A percentile compares a stretch with the other conserved stretches of the same genome.
Conservation (phyloP, 1,139 yeast genomes). For the Geotrichum carabidarum region DNA sequence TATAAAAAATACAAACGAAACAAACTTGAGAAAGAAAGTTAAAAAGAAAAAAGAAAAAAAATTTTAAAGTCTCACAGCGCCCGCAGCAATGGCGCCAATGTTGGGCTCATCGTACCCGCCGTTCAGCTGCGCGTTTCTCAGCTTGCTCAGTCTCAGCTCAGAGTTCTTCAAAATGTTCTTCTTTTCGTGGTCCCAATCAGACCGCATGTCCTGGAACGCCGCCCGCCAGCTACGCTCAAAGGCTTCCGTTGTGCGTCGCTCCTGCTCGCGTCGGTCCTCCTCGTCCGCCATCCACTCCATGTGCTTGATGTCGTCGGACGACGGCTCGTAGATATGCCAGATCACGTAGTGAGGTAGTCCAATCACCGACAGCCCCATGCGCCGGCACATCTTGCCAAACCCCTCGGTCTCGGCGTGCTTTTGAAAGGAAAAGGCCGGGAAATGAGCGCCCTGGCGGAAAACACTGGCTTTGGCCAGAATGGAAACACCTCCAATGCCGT, state of each 20-base stretch:
- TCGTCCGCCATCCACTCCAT: slow-evolving; percentile 98
- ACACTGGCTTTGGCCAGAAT: slow-evolving; percentile 75
- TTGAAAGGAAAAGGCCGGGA: slow-evolving; percentile 86
- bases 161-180: slow-evolving; percentile 66
- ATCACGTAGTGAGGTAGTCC: slow-evolving; percentile 87
- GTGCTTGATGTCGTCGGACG: slow-evolving; percentile 78
- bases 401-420: slow-evolving; percentile 94
- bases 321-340: slow-evolving; percentile 91
- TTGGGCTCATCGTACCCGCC: slow-evolving; percentile 7
- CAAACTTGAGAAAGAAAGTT: too few species aligned
- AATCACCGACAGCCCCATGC: slow-evolving; percentile 75
- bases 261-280: slow-evolving; percentile 68
- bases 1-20: too few species aligned
- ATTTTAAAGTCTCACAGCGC: neutral
- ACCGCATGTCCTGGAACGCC: slow-evolving; percentile 70
- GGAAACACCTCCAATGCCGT: slow-evolving; percentile 89
- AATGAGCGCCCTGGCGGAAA: slow-evolving; percentile 74
- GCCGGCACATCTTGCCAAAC: slow-evolving; percentile 75
- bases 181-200: slow-evolving; percentile 64
- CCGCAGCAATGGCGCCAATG: slow-evolving; percentile 17
- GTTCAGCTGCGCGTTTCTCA: slow-evolving; percentile 2
- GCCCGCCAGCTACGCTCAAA: slow-evolving; percentile 71
- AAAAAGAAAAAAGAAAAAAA: too few species aligned
- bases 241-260: slow-evolving; percentile 59
- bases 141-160: slow-evolving; percentile 41